Evolutionary conservation across 768 basidiomycete genomes (phyloP), one percentile per base, ranked within the genome.

Genomic region (Cystofilobasidium macerans): DNA sequence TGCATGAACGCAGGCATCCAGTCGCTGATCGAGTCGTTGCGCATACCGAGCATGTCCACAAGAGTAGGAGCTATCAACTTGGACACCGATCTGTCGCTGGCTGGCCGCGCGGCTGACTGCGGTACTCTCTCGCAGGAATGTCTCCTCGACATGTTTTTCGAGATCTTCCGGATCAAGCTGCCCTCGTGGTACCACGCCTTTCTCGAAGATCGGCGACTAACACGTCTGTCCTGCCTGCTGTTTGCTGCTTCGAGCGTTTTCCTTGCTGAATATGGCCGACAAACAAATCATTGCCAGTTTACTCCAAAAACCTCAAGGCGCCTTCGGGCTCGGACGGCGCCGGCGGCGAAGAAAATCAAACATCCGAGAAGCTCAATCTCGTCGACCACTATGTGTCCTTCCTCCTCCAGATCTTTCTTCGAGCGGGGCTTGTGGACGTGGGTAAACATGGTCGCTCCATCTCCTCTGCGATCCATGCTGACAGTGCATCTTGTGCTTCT

Each of bases 161-260:
- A 89, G 68, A 80, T 93, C 22, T 78, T 99, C 24, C 89, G 91
- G 64, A 93, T 98, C 76, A 89, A 89, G 74, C 82, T 87, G 0
- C 88, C 91, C 1, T 86, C 87, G 53, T 97, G 93, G 91, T 89
- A 89, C 73, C 83, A 89, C 71, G 87, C 89, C 0, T 97, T 94
- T 72, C 86, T 95, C 40, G 86, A 86, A 64, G 92, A 91, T 14
- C 83, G 88, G 57, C 81, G 92, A 33, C 76, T 95, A 62, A 94
- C 91, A 2, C 87, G 92, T 92, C 72, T 68, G 85, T 71, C 54
- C n/a, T 42, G 32, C 43, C 13, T 35, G 58, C 3, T 33, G 71
- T 57, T 26, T 56, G 70, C 30, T 58, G 22, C 35, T 24, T 69
- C 65, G 5, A 7, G 3, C 28, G 20, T 3, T n/a, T n/a, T n/a